Conservation (phyloP, 176 grass and related monocot genomes). For the Cenchrus fungigraminus region DNA sequence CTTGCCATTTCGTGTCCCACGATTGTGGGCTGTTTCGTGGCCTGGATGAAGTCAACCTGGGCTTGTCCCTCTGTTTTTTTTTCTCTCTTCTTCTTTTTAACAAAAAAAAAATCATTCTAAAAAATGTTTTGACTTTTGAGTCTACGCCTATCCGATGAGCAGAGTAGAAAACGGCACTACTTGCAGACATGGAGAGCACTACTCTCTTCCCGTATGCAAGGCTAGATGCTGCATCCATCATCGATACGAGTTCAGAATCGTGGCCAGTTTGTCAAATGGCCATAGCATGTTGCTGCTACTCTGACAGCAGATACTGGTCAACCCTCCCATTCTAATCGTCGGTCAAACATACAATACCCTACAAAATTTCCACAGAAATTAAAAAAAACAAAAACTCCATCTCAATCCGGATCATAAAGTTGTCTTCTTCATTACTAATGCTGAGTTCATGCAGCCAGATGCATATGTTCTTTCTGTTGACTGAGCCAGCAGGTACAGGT, state of each 20-base stretch:
- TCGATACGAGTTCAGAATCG: neutral
- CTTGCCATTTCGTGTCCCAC: too few relatives aligned
- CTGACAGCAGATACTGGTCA: neutral
- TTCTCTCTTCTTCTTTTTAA: too few relatives aligned
- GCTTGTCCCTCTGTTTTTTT: too few relatives aligned
- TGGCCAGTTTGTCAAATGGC: neutral
- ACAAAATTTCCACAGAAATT: neutral
- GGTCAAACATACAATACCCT: conserved; percentile 27
- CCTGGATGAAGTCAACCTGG: too few relatives aligned
- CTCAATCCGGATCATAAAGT: neutral
- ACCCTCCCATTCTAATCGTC: neutral
- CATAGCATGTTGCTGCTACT: neutral
- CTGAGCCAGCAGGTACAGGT: too few relatives aligned
- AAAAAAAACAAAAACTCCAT: neutral
- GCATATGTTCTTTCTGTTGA: too few relatives aligned
- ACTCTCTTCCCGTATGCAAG: neutral
- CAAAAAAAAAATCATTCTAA: too few relatives aligned
- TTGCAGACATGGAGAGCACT: neutral
- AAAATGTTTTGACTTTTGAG: too few relatives aligned
- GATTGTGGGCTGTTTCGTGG: too few relatives aligned
- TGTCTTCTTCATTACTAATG: too few relatives aligned
- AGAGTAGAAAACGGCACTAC: neutral
- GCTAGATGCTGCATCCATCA: neutral
- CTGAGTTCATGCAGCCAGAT: too few relatives aligned
- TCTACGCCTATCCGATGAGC: neutral